Evolutionary conservation across 805 yeast genomes (phyloP), one percentile per base, ranked within the genome.

Genomic region (Candida argentea): DNA sequence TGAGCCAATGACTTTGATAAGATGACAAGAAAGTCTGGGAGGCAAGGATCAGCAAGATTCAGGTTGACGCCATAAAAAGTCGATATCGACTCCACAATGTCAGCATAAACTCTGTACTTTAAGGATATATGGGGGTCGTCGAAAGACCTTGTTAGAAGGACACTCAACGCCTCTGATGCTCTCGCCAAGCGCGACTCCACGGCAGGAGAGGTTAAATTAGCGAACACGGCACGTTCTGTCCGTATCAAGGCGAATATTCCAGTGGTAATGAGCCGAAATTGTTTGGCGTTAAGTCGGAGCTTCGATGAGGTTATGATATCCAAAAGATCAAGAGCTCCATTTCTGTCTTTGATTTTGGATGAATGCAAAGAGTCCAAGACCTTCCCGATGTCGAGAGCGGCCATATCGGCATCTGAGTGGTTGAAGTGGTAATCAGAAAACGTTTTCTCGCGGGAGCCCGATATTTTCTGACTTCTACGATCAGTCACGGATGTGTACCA

Each of bases 311-410:
- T 13, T 20, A 43, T 25, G 3, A 20, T 16, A 23, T 52, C 55
- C 10, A 52, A 34, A 2, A 27, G 14, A 16, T 49, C 33, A 6
- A 76, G 40, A 0, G 70, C 79, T 26, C 66, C 72, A 36, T 57
- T 70, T 21, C 83, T 52, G 9, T 73, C 81, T 35, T 65, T 67
- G 18, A 71, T 52, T 40, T 67, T 75, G 3, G 62, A 34, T 1
- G 83, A 76, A 14, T 52, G 21, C 7, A 76, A 50, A 8, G 43
- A 39, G 5, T 25, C 52, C 40, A 27, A 22, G 16, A 38, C 27
- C 27, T 38, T 36, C 23, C 35, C 33, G 29, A 45, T 36, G 33
- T 48, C 50, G 34, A 42, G 29, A 5, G 41, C 28, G 16, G 27
- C 26, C 34, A 31, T 31, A 14, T 18, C n/a, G n/a, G n/a, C n/a